Evolutionary conservation across 1,284 basidiomycete species (phyloP).

Genomic region (Irpex lacteus): DNA sequence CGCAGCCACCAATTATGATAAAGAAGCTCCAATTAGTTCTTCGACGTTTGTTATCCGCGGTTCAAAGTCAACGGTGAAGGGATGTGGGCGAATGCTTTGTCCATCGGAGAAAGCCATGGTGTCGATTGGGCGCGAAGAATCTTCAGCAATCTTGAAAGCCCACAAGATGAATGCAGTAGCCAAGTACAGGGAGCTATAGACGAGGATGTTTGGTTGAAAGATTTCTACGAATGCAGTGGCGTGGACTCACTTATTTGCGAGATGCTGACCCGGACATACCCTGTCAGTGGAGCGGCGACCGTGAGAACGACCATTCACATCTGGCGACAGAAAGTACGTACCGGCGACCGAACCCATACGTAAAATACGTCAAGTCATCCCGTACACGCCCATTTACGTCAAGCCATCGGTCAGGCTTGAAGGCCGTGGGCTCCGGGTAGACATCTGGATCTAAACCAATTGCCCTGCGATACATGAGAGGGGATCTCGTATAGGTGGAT

Average conservation of each 20-base stretch:
- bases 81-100: slow-evolving; percentile 53
- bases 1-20: background rate
- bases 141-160: slow-evolving; percentile 51
- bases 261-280: slow-evolving; percentile 59
- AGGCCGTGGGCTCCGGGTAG: slow-evolving; percentile 57
- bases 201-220: background rate
- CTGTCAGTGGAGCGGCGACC: slow-evolving; percentile 22
- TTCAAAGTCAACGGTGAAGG: slow-evolving; percentile 49
- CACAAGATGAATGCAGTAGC: slow-evolving; percentile 59
- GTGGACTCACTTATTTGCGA: slow-evolving; percentile 44
- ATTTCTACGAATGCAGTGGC: background rate
- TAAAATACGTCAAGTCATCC: slow-evolving; percentile 47
- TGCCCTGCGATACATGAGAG: slow-evolving; percentile 31
- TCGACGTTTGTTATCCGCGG: slow-evolving; percentile 14
- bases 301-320: background rate
- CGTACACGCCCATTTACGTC: slow-evolving; percentile 44
- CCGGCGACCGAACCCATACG: slow-evolving; percentile 62
- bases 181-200: slow-evolving; percentile 50
- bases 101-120: slow-evolving; percentile 54
- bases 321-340: slow-evolving; percentile 17
- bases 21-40: slow-evolving; percentile 2
- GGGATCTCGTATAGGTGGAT: too few species aligned
- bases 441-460: slow-evolving; percentile 53
- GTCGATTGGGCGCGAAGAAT: slow-evolving; percentile 51
- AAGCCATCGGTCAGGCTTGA: slow-evolving; percentile 59